These are phyloP conservation scores for Syzygium syzygioides DNA, from an alignment of 441 rosid species.

Conservation along the genomic window DNA sequence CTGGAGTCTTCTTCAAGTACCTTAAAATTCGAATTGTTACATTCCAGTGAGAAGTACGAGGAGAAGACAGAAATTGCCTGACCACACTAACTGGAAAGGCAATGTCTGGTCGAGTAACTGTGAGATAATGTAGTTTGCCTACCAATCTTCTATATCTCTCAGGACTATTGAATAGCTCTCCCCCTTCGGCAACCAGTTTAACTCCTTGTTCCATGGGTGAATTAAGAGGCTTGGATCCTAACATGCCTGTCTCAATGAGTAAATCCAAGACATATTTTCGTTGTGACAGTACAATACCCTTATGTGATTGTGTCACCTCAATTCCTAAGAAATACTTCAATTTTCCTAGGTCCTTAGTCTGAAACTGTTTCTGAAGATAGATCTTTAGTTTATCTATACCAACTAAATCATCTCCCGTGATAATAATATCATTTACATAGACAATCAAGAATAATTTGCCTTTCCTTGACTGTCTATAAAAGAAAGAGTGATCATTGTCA, in stretches of 20 bases:
- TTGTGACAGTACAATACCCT: not conserved
- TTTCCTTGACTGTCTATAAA: not conserved
- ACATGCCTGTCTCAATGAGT: not conserved
- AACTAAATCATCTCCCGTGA: not conserved
- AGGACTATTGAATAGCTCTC: no score
- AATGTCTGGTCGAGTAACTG: not conserved
- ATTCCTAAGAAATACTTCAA: not conserved
- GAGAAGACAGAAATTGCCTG: not conserved
- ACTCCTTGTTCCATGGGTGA: not conserved
- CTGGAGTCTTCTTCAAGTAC: not conserved
- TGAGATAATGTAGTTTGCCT: not conserved
- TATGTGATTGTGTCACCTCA: rapidly evolving
- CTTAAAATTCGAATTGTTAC: not conserved
- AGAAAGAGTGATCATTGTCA: not conserved
- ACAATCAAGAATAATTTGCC: not conserved
- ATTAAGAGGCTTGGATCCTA: not conserved
- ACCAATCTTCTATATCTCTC: not conserved
- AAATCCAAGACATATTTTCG: not conserved
- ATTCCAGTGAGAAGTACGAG: not conserved
- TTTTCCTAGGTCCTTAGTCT: not conserved
- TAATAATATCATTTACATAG: not conserved
- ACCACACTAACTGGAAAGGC: not conserved
- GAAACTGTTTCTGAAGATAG: not conserved
- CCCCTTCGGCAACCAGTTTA: no score
- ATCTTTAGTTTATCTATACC: not conserved